Percentiles rank a stretch among this genome's conserved stretches.
phyloP scores from a whole-genome alignment of 2,329 filamentous ascomycete species.

The Setomelanomma holmii region DNA sequence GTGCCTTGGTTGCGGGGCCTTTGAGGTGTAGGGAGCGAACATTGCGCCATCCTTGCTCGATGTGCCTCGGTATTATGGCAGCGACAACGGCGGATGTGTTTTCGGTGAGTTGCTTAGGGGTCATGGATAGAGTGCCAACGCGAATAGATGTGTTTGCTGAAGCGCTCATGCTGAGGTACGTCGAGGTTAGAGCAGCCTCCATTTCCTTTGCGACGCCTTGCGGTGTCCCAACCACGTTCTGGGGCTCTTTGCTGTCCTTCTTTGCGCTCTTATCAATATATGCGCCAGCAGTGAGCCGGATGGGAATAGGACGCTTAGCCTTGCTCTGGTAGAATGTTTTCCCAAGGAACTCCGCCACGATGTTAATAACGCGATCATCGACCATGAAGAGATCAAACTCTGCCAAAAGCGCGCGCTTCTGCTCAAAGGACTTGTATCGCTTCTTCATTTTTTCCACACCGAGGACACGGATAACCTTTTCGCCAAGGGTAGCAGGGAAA shows the following conservation, averaged over 20 bases:
- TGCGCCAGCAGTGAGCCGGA: constrained; percentile 72
- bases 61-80: constrained; percentile 75
- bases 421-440: constrained; percentile 90
- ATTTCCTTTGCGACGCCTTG: constrained; percentile 80
- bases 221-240: constrained; percentile 61
- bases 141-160: constrained; percentile 81
- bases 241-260: constrained; percentile 39
- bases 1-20: constrained; percentile 81
- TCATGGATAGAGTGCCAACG: constrained; percentile 78
- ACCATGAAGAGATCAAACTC: constrained; percentile 95
- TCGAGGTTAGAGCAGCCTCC: constrained; percentile 75
- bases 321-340: constrained; percentile 91
- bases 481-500: constrained; percentile 57
- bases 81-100: constrained; percentile 75
- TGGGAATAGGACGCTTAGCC: constrained; percentile 84
- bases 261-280: constrained; percentile 62
- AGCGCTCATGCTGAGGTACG: constrained; percentile 80
- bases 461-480: constrained; percentile 68
- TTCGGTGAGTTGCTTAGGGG: constrained; percentile 75
- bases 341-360: constrained; percentile 78
- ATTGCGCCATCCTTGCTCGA: constrained; percentile 87
- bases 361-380: constrained; percentile 80
- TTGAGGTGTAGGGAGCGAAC: constrained; percentile 88
- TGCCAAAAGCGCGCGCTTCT: constrained; percentile 74
- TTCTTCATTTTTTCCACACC: constrained; percentile 84